phyloP scores from a whole-genome alignment of 192 early-diverging fungal genomes.

The Geranomyces variabilis region DNA sequence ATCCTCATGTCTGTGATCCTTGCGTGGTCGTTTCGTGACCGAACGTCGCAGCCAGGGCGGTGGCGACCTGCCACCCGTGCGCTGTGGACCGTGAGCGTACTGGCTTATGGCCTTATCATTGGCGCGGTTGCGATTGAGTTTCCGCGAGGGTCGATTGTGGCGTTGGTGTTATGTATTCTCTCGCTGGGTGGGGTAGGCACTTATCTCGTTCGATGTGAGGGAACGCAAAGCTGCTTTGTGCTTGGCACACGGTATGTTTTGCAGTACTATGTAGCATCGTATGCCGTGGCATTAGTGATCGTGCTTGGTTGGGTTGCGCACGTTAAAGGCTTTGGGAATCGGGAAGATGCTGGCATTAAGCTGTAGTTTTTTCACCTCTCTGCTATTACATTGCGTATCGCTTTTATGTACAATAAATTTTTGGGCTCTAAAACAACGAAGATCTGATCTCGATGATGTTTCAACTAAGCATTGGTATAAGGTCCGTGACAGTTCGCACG shows the following conservation, averaged over 20 bases:
- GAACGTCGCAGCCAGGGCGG: background rate
- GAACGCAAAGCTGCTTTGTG: background rate
- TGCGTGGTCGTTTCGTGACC: constrained; percentile 28
- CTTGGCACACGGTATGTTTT: constrained; percentile 26
- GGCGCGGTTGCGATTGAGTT: constrained; percentile 40
- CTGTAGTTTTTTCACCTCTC: too few relatives aligned
- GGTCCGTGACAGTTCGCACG: background rate
- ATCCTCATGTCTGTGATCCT: constrained; percentile 22
- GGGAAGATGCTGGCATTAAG: constrained; percentile 30
- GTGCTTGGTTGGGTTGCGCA: constrained; percentile 25
- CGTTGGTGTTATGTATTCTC: constrained; percentile 9
- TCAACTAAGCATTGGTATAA: background rate
- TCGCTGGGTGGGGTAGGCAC: background rate
- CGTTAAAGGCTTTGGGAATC: constrained; percentile 27
- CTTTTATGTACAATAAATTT: too few relatives aligned
- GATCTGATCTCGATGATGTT: too few relatives aligned
- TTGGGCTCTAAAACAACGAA: too few relatives aligned
- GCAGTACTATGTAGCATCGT: constrained; percentile 28
- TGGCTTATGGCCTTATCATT: constrained; percentile 38
- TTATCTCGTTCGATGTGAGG: background rate
- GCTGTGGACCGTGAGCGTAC: constrained; percentile 8
- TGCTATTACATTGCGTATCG: too few relatives aligned
- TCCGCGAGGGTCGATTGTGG: constrained; percentile 33
- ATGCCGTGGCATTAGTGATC: constrained; percentile 12
- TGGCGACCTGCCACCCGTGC: background rate